These are phyloP conservation scores for Drechslera avenae DNA, from an alignment of 2,329 filamentous ascomycete genomes.

Conservation along the genomic window DNA sequence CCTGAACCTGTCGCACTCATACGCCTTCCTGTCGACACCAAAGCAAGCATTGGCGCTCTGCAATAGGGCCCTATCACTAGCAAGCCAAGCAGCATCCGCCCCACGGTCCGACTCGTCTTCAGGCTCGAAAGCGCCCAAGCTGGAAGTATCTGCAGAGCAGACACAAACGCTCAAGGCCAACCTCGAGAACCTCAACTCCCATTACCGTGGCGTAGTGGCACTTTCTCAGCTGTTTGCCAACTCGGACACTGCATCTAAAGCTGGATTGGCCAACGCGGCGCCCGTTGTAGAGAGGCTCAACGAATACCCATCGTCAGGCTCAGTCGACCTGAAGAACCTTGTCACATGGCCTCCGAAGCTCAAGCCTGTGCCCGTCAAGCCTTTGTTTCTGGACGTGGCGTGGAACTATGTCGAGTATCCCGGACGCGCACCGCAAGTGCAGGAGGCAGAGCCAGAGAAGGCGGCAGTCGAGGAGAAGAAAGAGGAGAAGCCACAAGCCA, in stretches of 20 bases:
- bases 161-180: conserved; percentile 64
- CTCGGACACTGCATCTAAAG: conserved; percentile 55
- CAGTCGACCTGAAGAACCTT: conserved; percentile 75
- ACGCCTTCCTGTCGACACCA: conserved; percentile 72
- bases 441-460: conserved; percentile 37
- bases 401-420: conserved; percentile 98
- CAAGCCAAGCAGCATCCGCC: conserved; percentile 56
- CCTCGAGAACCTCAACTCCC: conserved; percentile 74
- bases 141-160: conserved; percentile 68
- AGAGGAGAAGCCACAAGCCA: conserved; percentile 50
- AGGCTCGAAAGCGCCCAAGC: conserved; percentile 61
- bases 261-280: conserved; percentile 50
- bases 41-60: conserved; percentile 86
- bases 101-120: conserved; percentile 41
- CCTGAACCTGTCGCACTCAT: conserved; percentile 82
- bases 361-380: conserved; percentile 86
- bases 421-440: conserved; percentile 55
- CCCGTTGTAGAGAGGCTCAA: conserved; percentile 77
- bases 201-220: conserved; percentile 84
- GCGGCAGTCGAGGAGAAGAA: conserved; percentile 30
- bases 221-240: conserved; percentile 68
- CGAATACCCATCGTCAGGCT: conserved; percentile 71
- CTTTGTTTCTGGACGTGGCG: conserved; percentile 91
- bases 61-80: conserved; percentile 70
- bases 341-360: conserved; percentile 87